Evolutionary conservation across 2,329 filamentous ascomycete species (phyloP).

Genomic region (Alternaria burnsii): DNA sequence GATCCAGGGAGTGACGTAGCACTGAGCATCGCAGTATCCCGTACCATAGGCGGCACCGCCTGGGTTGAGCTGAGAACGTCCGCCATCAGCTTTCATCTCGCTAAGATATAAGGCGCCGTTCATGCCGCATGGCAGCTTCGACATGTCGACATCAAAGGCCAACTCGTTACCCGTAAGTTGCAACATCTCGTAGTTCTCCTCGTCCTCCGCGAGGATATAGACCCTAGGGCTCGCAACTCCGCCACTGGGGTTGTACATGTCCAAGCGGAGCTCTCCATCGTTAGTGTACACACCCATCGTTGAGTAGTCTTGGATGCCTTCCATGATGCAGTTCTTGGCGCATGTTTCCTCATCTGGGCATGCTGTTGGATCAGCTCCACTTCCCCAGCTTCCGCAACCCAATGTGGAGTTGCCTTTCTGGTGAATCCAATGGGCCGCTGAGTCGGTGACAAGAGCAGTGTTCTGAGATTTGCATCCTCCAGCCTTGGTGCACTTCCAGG

Average conservation of each 20-base stretch:
- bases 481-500: slow-evolving; percentile 61
- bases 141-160: slow-evolving; percentile 73
- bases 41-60: slow-evolving; percentile 69
- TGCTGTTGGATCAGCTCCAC: slow-evolving; percentile 51
- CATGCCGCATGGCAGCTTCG: slow-evolving; percentile 54
- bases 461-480: slow-evolving; percentile 59
- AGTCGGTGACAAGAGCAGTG: slow-evolving; percentile 62
- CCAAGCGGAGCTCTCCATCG: slow-evolving; percentile 59
- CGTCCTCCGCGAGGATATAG: slow-evolving; percentile 68
- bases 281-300: slow-evolving; percentile 63
- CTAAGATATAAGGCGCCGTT: slow-evolving; percentile 53
- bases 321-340: slow-evolving; percentile 65
- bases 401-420: slow-evolving; percentile 48
- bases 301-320: slow-evolving; percentile 63
- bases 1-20: slow-evolving; percentile 53
- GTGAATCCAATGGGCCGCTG: slow-evolving; percentile 56
- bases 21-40: slow-evolving; percentile 63
- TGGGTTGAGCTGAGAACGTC: slow-evolving; percentile 45
- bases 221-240: slow-evolving; percentile 60
- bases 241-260: slow-evolving; percentile 49
- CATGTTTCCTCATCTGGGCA: slow-evolving; percentile 61
- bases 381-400: slow-evolving; percentile 47
- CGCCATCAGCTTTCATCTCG: slow-evolving; percentile 51
- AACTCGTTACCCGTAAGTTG: slow-evolving; percentile 73
- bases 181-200: slow-evolving; percentile 71